phyloP scores from a whole-genome alignment of 1,284 basidiomycete species.

The Fomitopsis pinicola region DNA sequence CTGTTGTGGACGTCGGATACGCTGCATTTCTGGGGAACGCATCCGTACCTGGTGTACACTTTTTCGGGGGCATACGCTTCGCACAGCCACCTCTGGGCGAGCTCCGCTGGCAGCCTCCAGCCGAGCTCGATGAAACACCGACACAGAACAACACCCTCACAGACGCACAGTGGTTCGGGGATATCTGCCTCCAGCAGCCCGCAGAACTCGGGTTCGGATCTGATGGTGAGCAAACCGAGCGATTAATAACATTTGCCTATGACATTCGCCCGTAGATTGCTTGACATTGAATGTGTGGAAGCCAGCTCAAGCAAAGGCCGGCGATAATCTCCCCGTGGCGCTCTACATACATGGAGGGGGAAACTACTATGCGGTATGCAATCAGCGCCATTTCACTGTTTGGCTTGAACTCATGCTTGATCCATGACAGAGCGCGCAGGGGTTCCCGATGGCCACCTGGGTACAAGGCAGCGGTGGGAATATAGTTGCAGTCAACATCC shows the following conservation, averaged over 20 bases:
- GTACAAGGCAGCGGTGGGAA: slow-evolving; percentile 42
- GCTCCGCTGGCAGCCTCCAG: slow-evolving; percentile 44
- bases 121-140: slow-evolving; percentile 36
- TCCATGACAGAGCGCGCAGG: background rate
- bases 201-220: slow-evolving; percentile 38
- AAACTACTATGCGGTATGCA: slow-evolving; percentile 23
- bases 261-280: slow-evolving; percentile 32
- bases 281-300: slow-evolving; percentile 51
- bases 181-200: slow-evolving; percentile 36
- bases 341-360: slow-evolving; percentile 46
- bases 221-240: slow-evolving; percentile 28
- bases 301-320: slow-evolving; percentile 38
- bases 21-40: background rate
- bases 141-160: slow-evolving; percentile 17
- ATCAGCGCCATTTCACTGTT: background rate
- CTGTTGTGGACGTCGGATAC: slow-evolving; percentile 2
- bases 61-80: slow-evolving; percentile 40
- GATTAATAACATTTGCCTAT: background rate
- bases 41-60: background rate
- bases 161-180: slow-evolving; percentile 40
- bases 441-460: slow-evolving; percentile 40
- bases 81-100: slow-evolving; percentile 52
- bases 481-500: slow-evolving; percentile 49
- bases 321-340: slow-evolving; percentile 41
- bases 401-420: background rate